Percentiles rank a stretch among this genome's conserved stretches.
Conservation (phyloP, 768 basidiomycete species). For the Mrakia gelida region DNA sequence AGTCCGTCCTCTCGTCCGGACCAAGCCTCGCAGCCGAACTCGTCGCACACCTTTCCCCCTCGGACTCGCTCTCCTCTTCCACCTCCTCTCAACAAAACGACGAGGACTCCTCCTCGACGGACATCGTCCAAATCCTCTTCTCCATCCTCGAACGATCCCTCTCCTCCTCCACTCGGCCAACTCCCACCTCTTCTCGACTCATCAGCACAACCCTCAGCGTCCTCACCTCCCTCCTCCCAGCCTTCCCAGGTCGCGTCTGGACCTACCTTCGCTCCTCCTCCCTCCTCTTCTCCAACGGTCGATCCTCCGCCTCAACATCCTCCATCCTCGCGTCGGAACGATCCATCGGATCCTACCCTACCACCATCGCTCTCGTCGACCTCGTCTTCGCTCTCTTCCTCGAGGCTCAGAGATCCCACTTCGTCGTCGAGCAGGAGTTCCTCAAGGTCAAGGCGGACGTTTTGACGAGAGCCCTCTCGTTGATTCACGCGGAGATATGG, state of each 20-base stretch:
- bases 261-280: conserved; percentile 75
- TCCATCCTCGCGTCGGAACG: conserved; percentile 70
- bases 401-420: conserved; percentile 60
- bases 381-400: conserved; percentile 70
- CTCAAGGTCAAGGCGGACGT: conserved; percentile 79
- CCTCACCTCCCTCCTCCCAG: conserved; percentile 69
- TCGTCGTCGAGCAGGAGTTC: conserved; percentile 54
- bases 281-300: conserved; percentile 49
- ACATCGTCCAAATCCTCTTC: conserved; percentile 72
- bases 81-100: conserved; percentile 43
- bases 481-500: conserved; percentile 86
- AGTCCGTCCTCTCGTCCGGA: conserved; percentile 66
- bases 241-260: conserved; percentile 80
- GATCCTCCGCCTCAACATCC: conserved; percentile 31
- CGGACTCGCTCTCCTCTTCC: conserved; percentile 23
- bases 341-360: conserved; percentile 68
- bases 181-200: conserved; percentile 56
- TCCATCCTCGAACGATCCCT: conserved; percentile 71
- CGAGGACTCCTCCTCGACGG: conserved; percentile 57
- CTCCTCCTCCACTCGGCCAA: conserved; percentile 52
- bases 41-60: conserved; percentile 60
- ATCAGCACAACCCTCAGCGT: conserved; percentile 77
- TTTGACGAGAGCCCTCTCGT: conserved; percentile 66
- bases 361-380: conserved; percentile 71
- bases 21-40: conserved; percentile 60